phyloP scores from a whole-genome alignment of 225 moss, liverwort and hornwort genomes.

The Pleurozium schreberi region DNA sequence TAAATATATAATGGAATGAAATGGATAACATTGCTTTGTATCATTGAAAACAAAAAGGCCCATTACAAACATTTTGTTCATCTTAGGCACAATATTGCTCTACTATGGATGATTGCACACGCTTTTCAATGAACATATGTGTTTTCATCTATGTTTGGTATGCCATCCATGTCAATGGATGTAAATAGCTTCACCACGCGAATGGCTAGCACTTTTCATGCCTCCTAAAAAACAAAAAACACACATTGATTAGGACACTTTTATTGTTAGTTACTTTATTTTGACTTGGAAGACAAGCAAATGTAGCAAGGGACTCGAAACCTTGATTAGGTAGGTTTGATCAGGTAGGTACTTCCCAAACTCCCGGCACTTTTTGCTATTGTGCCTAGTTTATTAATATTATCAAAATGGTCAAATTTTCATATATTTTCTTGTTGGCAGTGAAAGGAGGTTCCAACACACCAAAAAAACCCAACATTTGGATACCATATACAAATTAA shows the following conservation, averaged over 20 bases:
- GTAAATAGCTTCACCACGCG: neutral
- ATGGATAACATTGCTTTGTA: neutral
- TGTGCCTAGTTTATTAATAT: neutral
- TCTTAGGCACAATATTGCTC: neutral
- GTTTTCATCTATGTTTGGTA: neutral
- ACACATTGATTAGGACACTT: neutral
- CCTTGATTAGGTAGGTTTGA: neutral
- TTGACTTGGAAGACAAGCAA: neutral
- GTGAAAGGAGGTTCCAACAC: neutral
- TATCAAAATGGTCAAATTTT: neutral
- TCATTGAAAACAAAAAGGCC: neutral
- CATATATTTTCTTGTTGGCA: neutral
- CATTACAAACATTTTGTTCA: neutral
- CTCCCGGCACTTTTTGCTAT: accelerated
- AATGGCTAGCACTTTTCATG: accelerated
- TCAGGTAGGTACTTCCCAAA: neutral
- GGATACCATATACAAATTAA: neutral
- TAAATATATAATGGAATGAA: neutral
- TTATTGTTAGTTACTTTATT: neutral
- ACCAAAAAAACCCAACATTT: accelerated
- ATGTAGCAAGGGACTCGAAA: no score
- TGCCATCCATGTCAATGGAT: neutral
- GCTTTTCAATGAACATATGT: neutral
- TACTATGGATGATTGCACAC: neutral
- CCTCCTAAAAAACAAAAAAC: accelerated